Conservation (phyloP, 352 stramenopile genomes). For the Phytophthora foliorum region DNA sequence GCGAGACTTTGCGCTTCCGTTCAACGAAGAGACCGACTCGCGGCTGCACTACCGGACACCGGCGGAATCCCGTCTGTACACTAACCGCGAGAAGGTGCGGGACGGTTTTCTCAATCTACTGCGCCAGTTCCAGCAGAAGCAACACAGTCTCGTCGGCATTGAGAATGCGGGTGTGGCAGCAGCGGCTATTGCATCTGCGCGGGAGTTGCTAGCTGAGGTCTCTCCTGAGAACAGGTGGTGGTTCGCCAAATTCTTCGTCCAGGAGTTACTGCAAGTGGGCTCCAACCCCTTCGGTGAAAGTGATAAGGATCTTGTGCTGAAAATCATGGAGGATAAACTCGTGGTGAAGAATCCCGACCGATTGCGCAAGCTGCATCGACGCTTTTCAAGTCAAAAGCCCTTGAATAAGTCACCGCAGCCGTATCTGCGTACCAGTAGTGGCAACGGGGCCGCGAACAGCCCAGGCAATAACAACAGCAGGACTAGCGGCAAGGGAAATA, state of each 20-base stretch:
- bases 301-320: constrained; percentile 75
- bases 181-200: constrained; percentile 37
- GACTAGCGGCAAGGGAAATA: constrained; percentile 20
- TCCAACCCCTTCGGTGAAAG: constrained; percentile 77
- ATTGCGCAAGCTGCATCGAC: constrained; percentile 74
- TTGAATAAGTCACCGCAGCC: constrained; percentile 28
- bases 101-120: constrained; percentile 68
- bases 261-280: constrained; percentile 73
- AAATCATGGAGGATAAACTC: constrained; percentile 78
- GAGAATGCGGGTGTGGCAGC: constrained; percentile 43
- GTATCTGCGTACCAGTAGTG: constrained; percentile 3
- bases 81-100: constrained; percentile 75
- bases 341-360: constrained; percentile 74
- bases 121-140: constrained; percentile 67
- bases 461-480: constrained; percentile 16
- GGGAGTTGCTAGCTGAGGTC: constrained; percentile 49
- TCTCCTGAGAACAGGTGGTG: constrained; percentile 73
- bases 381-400: constrained; percentile 68
- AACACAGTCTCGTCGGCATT: constrained; percentile 59
- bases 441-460: background rate
- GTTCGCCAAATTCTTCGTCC: constrained; percentile 82
- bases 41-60: constrained; percentile 71
- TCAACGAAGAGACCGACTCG: constrained; percentile 77
- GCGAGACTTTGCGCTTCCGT: constrained; percentile 67
- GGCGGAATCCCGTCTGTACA: constrained; percentile 59